Percentiles rank a stretch among this genome's conserved stretches.
These are phyloP conservation scores for Metschnikowia gruessii DNA, from an alignment of 805 yeast species.

Conservation along the genomic window DNA sequence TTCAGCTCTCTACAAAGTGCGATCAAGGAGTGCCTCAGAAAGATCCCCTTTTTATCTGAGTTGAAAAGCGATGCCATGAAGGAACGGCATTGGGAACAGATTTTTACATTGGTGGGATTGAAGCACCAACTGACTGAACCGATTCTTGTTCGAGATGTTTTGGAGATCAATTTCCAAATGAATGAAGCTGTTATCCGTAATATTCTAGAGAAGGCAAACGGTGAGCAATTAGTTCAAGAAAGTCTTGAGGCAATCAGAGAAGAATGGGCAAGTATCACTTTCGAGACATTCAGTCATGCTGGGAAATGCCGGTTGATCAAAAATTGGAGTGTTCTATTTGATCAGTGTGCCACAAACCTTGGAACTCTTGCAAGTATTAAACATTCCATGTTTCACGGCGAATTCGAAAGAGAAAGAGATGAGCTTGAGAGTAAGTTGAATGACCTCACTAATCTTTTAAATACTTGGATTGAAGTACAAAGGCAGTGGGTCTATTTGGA, in stretches of 20 bases:
- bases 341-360: slow-evolving; percentile 57
- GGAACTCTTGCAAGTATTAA: slow-evolving; percentile 66
- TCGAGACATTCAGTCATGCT: slow-evolving; percentile 54
- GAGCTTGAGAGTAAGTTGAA: slow-evolving; percentile 58
- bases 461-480: slow-evolving; percentile 80
- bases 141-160: slow-evolving; percentile 55
- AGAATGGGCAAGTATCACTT: slow-evolving; percentile 53
- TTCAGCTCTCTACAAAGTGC: slow-evolving; percentile 53
- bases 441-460: slow-evolving; percentile 49
- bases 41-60: slow-evolving; percentile 39
- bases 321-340: slow-evolving; percentile 65
- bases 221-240: slow-evolving; percentile 65
- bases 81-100: slow-evolving; percentile 62
- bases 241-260: slow-evolving; percentile 48
- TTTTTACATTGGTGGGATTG: slow-evolving; percentile 37
- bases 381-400: slow-evolving; percentile 56
- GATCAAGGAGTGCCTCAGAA: slow-evolving; percentile 41
- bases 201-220: slow-evolving; percentile 61
- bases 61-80: slow-evolving; percentile 57
- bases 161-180: slow-evolving; percentile 50
- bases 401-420: slow-evolving; percentile 56
- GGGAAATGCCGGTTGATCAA: slow-evolving; percentile 54
- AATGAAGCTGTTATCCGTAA: slow-evolving; percentile 48
- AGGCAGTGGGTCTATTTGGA: slow-evolving; percentile 83
- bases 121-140: slow-evolving; percentile 20